These are phyloP conservation scores for Erysimum cheiranthoides DNA, from an alignment of 345 rosid genomes.

Conservation along the genomic window DNA sequence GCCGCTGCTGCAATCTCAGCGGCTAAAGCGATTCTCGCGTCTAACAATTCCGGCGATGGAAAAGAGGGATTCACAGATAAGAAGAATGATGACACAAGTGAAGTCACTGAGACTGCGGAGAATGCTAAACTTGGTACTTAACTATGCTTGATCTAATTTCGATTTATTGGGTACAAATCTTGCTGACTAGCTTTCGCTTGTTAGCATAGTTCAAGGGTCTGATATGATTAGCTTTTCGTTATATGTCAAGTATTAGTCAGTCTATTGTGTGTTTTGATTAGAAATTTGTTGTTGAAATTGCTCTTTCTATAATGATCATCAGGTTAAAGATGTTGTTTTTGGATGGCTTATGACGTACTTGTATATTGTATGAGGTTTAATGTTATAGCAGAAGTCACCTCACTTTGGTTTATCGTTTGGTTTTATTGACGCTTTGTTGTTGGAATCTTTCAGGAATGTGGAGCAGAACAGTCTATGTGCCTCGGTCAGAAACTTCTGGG, in stretches of 20 bases:
- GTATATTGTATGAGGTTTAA: no score
- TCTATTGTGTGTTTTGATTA: no score
- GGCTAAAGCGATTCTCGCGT: conserved; percentile 63
- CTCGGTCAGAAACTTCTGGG: conserved; percentile 54
- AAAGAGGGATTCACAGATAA: conserved; percentile 25
- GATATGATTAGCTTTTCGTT: neutral
- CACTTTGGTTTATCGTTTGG: neutral
- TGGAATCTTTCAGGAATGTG: conserved; percentile 48
- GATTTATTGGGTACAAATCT: neutral
- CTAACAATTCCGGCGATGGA: conserved; percentile 39
- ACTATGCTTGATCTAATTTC: neutral
- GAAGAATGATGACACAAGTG: neutral
- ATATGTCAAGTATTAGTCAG: neutral
- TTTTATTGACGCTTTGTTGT: neutral
- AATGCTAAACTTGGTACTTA: conserved; percentile 30
- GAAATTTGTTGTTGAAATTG: no score
- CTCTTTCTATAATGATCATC: no score
- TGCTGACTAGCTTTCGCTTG: neutral
- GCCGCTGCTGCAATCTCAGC: conserved; percentile 87
- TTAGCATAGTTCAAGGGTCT: neutral
- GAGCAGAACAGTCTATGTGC: conserved; percentile 49
- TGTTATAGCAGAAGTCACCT: neutral
- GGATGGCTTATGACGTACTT: no score
- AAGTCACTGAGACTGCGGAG: neutral
- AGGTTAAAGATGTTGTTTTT: no score